A percentile compares a stretch with the other conserved stretches of the same genome.
Evolutionary conservation across 2,329 filamentous ascomycete species (phyloP).

Genomic region (Aspergillus proliferans): DNA sequence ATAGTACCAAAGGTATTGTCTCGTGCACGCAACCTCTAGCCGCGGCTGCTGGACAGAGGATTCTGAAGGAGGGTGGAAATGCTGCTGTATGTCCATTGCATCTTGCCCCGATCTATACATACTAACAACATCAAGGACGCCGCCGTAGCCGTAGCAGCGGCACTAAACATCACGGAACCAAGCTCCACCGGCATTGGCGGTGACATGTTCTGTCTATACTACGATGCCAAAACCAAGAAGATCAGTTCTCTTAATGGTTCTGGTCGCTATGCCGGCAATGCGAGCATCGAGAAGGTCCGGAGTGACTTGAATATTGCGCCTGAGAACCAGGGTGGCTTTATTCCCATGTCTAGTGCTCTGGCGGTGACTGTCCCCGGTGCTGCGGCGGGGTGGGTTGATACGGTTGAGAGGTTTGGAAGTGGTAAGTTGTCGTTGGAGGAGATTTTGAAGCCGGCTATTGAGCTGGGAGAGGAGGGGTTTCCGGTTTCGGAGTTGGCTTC

Average conservation of each 20-base stretch:
- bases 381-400: slow-evolving; percentile 88
- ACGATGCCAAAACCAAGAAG: slow-evolving; percentile 72
- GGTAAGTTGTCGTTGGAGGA: slow-evolving; percentile 71
- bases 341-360: slow-evolving; percentile 71
- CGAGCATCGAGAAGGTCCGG: slow-evolving; percentile 63
- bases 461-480: slow-evolving; percentile 80
- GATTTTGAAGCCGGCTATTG: slow-evolving; percentile 75
- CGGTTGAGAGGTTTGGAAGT: slow-evolving; percentile 81
- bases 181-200: slow-evolving; percentile 91
- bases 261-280: slow-evolving; percentile 68
- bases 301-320: slow-evolving; percentile 61
- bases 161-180: slow-evolving; percentile 88
- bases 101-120: neutral
- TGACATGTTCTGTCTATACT: slow-evolving; percentile 95
- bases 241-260: slow-evolving; percentile 88
- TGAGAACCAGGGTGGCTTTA: slow-evolving; percentile 47
- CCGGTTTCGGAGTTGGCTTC: slow-evolving; percentile 78
- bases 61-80: slow-evolving; percentile 85
- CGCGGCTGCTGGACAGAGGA: slow-evolving; percentile 75
- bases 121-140: slow-evolving; percentile 60
- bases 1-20: slow-evolving; percentile 88
- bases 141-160: slow-evolving; percentile 93
- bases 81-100: slow-evolving; percentile 62
- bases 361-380: slow-evolving; percentile 85
- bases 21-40: slow-evolving; percentile 85